Base-by-base conservation (phyloP, 1,139 yeast genomes). In the Candida sp. region DNA sequence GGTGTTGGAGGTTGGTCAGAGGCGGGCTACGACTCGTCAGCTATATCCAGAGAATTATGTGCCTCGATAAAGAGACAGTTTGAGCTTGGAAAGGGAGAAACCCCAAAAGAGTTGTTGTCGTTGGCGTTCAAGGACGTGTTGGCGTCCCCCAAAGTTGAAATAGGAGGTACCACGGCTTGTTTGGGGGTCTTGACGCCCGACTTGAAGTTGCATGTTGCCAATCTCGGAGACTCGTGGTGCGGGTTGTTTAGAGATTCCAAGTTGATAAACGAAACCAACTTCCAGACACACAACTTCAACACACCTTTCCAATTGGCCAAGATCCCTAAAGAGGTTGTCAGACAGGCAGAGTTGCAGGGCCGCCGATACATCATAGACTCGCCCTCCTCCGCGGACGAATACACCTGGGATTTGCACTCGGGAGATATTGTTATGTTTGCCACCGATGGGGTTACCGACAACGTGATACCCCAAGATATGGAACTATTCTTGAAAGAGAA, bases 1-100 rank as follows among this genome's bases (percentile, higher is more conserved):
- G 99, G 99, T 22, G 98, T 94, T 5, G 98, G 98, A 17, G 98
- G 98, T 1, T 94, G 98, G 98, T 83, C 91, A 2, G 94, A 90
- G 58, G 86, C 90, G 40, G 98, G 98, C 0, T 89, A 86, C 59
- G 98, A 93, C 66, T 90, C 97, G 2, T 83, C 88, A 53, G 93
- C 93, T 7, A 87, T 88, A 44, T 84, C 90, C 11, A 73, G 93
- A 60, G 93, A 87, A 61, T 68, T 88, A 46, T 86, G 92, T 58
- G 68, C 67, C 12, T 68, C 78, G 5, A 71, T 74, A 49, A 65
- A 67, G 47, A 41, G 54, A 5, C 58, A 54, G 26, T 76, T 76
- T 53, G 78, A 73, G 51, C 28, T 38, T 2, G 38, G 47, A 1
- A 38, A 48, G 1, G 50, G 51, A 1, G 45, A 48, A 25, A 39